A percentile compares a stretch with the other conserved stretches of the same genome.
Conservation (phyloP, 2,329 filamentous ascomycete genomes). For the Exophiala phaeomuriformis region DNA sequence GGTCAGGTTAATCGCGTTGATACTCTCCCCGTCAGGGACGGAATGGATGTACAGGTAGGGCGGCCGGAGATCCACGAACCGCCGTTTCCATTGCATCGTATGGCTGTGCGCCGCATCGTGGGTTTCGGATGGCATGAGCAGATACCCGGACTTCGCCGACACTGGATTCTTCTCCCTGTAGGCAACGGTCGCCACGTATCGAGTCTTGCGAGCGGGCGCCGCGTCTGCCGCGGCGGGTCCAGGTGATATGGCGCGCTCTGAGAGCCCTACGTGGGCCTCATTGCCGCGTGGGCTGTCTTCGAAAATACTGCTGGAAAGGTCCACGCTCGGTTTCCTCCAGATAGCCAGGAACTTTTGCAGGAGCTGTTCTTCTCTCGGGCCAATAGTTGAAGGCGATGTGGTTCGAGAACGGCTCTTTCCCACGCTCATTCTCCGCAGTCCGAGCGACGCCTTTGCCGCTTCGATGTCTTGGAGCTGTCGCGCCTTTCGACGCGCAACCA, state of each 20-base stretch:
- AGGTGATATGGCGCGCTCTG: constrained; percentile 6
- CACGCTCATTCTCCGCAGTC: constrained; percentile 33
- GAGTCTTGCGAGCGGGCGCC: constrained; percentile 41
- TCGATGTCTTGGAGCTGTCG: constrained; percentile 73
- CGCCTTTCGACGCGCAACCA: constrained; percentile 65
- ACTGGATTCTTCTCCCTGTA: constrained; percentile 72
- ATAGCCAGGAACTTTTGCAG: constrained; percentile 33
- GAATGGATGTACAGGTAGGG: constrained; percentile 90
- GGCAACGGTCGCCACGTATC: constrained; percentile 68
- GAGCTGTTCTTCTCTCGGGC: constrained; percentile 31
- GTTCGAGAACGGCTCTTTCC: constrained; percentile 13
- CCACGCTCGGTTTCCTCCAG: constrained; percentile 31
- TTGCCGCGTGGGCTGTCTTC: constrained; percentile 38
- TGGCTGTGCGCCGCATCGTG: constrained; percentile 24
- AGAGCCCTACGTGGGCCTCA: constrained; percentile 32
- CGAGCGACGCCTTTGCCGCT: constrained; percentile 45
- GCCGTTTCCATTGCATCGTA: constrained; percentile 77
- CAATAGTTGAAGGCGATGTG: constrained; percentile 13
- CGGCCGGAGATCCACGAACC: constrained; percentile 83
- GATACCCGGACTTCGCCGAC: constrained; percentile 77
- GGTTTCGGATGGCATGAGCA: constrained; percentile 75
- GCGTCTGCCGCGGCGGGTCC: constrained; percentile 29
- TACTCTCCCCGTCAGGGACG: constrained; percentile 77
- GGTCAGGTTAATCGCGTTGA: constrained; percentile 78
- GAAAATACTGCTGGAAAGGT: constrained; percentile 38